Base-by-base conservation (phyloP, 805 yeast genomes). In the Brettanomyces anomalus region DNA sequence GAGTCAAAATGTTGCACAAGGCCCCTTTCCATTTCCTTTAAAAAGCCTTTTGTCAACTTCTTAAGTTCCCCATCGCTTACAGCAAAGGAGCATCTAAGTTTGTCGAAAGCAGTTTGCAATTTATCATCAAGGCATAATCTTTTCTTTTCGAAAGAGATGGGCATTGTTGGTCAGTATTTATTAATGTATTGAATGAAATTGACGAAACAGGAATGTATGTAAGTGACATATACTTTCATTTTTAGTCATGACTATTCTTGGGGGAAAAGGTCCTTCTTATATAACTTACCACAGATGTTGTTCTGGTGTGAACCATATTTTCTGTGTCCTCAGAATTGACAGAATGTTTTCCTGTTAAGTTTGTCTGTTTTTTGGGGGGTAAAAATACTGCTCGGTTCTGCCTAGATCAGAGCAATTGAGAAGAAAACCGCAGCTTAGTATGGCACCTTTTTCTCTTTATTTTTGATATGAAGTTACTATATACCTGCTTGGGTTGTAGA, bases 1-100 rank as follows among this genome's bases (percentile, higher is more conserved):
- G 81, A 82, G 46, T 93, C 94, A 41, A 93, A 90, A 45, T 71
- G 64, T 58, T 74, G 72, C 46, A 81, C 71, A 52, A 84, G 72
- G 47, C 97, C 97, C 63, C 84, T 84, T 49, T 79, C 77, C 55
- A 90, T 76, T 66, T 90, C 97, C 20, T 61, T 46, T 43, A 82
- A 74, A 64, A 90, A 90, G 58, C 82, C 95, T 39, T 74, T 72
- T 40, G 86, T 78, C 64, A 90, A 79, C 46, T 70, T 64, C 52
- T 71, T 70, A 58, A 90, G 74, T 49, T 71, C 77, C 7, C 70
- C 78, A 13, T 75, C 68, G 18, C 80, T 56, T 32, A 85, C 81
- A 2, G 79, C 71, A 66, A 90, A 78, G 39, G 76, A 63, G 14
- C 66, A 55, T 60, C 84, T 90, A 42, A 82, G 63, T 40, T 68